Conservation (phyloP, 163 green algal genomes). For the Scenedesmus sp. region DNA sequence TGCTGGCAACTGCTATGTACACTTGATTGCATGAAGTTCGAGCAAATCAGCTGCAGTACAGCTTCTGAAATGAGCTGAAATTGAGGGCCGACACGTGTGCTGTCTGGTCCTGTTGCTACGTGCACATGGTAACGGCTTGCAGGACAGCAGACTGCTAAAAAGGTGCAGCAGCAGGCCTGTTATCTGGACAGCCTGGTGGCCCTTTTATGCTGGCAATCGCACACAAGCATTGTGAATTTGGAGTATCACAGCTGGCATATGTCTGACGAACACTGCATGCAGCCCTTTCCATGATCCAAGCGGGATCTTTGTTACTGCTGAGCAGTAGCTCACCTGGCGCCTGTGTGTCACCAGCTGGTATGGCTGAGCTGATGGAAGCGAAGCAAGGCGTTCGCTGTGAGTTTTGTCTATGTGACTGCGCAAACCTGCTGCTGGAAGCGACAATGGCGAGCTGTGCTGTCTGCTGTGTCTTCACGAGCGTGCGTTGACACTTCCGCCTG, state of each 20-base stretch:
- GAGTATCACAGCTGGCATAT: background rate
- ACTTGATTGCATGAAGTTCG: too few species aligned
- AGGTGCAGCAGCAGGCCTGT: background rate
- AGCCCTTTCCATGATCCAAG: background rate
- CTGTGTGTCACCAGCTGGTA: background rate
- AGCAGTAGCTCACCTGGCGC: background rate
- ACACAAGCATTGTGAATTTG: background rate
- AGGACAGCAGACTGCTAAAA: background rate
- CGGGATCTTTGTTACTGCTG: slow-evolving; percentile 10
- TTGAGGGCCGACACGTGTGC: too few species aligned
- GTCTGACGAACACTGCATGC: background rate
- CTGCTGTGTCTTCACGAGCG: slow-evolving; percentile 27
- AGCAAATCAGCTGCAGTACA: too few species aligned
- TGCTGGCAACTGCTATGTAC: too few species aligned
- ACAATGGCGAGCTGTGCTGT: slow-evolving; percentile 21
- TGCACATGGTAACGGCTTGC: background rate
- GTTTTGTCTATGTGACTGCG: background rate
- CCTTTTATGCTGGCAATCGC: too few species aligned
- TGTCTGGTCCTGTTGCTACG: too few species aligned
- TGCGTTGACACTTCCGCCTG: slow-evolving; percentile 15
- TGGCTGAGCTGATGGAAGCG: slow-evolving; percentile 37
- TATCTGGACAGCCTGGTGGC: background rate
- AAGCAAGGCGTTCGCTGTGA: slow-evolving; percentile 17
- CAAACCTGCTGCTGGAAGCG: background rate
- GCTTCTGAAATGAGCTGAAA: too few species aligned